Conservation (phyloP, 768 basidiomycete genomes). For the Leccinum pellstonianum region DNA sequence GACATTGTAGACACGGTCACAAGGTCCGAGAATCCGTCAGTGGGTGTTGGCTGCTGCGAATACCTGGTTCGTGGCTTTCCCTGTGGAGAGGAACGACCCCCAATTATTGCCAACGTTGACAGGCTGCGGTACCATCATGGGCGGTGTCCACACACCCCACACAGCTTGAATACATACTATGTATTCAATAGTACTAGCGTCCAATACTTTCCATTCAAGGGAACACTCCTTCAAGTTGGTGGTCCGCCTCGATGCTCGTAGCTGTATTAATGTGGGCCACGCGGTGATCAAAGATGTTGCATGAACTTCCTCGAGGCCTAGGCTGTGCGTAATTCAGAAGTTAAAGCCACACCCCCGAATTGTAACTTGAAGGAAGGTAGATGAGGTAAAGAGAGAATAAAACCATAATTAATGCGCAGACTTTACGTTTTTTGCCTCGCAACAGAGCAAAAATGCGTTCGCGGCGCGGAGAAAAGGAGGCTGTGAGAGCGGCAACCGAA, state of each 20-base stretch:
- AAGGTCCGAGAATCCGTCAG: background rate
- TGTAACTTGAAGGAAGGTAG: background rate
- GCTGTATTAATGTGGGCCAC: background rate
- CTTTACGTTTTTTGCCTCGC: constrained; percentile 26
- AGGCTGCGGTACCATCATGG: background rate
- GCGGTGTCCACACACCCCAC: background rate
- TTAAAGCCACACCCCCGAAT: constrained; percentile 2
- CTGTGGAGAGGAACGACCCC: background rate
- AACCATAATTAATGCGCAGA: constrained; percentile 12
- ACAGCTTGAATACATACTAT: background rate
- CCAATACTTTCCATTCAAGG: background rate
- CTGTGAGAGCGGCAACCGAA: constrained; percentile 13
- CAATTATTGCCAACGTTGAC: background rate
- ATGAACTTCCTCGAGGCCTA: constrained; percentile 2
- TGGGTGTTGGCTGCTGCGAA: too few species aligned
- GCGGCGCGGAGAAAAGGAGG: constrained; percentile 23
- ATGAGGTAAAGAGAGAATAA: constrained; percentile 16
- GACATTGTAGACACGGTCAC: background rate
- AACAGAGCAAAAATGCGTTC: constrained; percentile 15
- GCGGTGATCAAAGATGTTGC: constrained; percentile 16
- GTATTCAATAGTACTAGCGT: background rate
- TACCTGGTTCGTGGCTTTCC: background rate
- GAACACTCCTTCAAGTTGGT: background rate
- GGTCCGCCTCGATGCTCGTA: background rate
- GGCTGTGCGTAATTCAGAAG: background rate